Evolutionary conservation across 2,329 filamentous ascomycete genomes (phyloP).

Genomic region (Colletotrichum caudatum): DNA sequence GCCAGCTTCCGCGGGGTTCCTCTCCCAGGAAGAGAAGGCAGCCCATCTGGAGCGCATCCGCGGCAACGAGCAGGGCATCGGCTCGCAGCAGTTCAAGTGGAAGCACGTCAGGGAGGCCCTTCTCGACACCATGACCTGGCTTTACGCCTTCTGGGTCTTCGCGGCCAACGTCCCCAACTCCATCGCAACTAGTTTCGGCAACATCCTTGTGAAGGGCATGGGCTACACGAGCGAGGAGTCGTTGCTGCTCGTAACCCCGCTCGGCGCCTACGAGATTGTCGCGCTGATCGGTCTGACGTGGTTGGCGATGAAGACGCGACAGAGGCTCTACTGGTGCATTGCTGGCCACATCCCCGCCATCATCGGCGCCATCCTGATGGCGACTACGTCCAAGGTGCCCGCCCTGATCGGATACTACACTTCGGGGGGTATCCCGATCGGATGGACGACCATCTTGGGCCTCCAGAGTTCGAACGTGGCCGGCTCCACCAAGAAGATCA

Average conservation of each 20-base stretch:
- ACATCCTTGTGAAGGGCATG: slow-evolving; percentile 63
- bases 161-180: slow-evolving; percentile 49
- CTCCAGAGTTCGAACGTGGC: slow-evolving; percentile 44
- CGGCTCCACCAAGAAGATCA: slow-evolving; percentile 68
- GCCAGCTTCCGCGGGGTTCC: slow-evolving; percentile 55
- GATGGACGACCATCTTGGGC: slow-evolving; percentile 49
- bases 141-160: slow-evolving; percentile 46
- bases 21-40: slow-evolving; percentile 66
- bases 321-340: slow-evolving; percentile 54
- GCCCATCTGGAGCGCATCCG: slow-evolving; percentile 64
- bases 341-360: slow-evolving; percentile 46
- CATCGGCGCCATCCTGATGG: slow-evolving; percentile 50
- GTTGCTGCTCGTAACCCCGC: slow-evolving; percentile 73
- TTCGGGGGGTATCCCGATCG: slow-evolving; percentile 69
- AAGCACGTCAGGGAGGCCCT: slow-evolving; percentile 64
- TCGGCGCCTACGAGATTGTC: slow-evolving; percentile 73
- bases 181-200: slow-evolving; percentile 54
- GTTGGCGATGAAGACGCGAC: slow-evolving; percentile 42
- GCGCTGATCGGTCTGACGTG: slow-evolving; percentile 57
- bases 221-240: slow-evolving; percentile 73
- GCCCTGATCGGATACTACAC: slow-evolving; percentile 75
- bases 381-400: slow-evolving; percentile 58
- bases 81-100: slow-evolving; percentile 75
- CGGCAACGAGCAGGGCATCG: slow-evolving; percentile 74
- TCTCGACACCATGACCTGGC: slow-evolving; percentile 46